Evolutionary conservation across 73 alveolate genomes (phyloP).

Genomic region (Strombidium stylifer): DNA sequence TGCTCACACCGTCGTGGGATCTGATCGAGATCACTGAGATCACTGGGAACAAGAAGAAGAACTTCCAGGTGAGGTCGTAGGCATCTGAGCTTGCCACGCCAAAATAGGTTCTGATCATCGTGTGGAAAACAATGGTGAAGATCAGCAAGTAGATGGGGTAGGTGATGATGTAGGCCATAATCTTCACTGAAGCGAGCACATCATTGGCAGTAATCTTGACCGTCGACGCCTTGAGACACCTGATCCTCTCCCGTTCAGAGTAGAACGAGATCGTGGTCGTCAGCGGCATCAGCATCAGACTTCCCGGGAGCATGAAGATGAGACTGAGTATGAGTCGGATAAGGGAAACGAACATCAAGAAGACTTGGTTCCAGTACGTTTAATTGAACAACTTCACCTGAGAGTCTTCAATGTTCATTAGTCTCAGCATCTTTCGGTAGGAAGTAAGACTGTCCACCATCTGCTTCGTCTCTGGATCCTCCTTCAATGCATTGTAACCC

Average conservation of each 20-base stretch:
- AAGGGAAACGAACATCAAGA: conserved; percentile 4
- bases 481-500: conserved; percentile 70
- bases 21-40: conserved; percentile 64
- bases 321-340: conserved; percentile 9
- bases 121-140: conserved; percentile 43
- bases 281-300: conserved; percentile 61
- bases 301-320: conserved; percentile 66
- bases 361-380: background rate
- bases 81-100: background rate
- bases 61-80: background rate
- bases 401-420: conserved; percentile 76
- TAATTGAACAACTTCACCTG: conserved; percentile 60
- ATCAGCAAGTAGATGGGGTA: conserved; percentile 42
- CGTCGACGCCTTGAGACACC: conserved; percentile 72
- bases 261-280: conserved; percentile 45
- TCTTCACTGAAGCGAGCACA: conserved; percentile 78
- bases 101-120: conserved; percentile 9
- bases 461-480: conserved; percentile 60
- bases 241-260: conserved; percentile 74
- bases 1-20: conserved; percentile 59
- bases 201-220: conserved; percentile 83
- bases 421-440: conserved; percentile 74
- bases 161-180: conserved; percentile 58
- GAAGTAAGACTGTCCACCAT: conserved; percentile 51
- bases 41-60: conserved; percentile 67